These are phyloP conservation scores for Mrakia blollopis DNA, from an alignment of 768 basidiomycete genomes.

Conservation along the genomic window DNA sequence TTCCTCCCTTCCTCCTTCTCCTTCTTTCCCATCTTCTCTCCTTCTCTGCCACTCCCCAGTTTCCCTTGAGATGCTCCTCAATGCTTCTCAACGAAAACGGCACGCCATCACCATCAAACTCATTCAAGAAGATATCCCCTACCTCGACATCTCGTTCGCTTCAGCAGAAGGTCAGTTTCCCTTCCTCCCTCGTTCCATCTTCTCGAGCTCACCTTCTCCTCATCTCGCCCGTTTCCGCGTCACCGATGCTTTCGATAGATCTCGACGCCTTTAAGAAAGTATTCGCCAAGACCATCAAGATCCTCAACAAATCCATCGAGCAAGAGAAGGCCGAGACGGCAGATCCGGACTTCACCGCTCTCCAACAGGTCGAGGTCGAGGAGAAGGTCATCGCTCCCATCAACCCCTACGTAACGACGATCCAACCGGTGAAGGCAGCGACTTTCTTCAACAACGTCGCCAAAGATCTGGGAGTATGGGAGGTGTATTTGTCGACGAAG, in stretches of 20 bases:
- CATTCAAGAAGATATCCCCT: not conserved
- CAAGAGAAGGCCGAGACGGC: not conserved
- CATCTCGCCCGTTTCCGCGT: too few species aligned
- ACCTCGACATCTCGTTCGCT: not conserved
- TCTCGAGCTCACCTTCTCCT: not conserved
- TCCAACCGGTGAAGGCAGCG: not conserved
- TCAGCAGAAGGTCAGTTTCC: not conserved
- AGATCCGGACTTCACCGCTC: not conserved
- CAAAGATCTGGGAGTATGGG: not conserved
- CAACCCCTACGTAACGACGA: too few species aligned
- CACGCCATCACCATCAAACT: not conserved
- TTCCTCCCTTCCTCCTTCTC: not conserved
- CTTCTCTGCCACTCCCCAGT: not conserved
- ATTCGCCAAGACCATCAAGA: not conserved
- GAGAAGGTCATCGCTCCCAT: not conserved
- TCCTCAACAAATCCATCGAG: not conserved
- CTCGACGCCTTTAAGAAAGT: not conserved
- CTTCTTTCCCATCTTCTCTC: not conserved
- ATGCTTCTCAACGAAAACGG: not conserved
- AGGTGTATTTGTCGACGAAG: not conserved
- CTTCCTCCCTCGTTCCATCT: not conserved
- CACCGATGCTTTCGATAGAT: too few species aligned
- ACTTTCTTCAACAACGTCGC: not conserved
- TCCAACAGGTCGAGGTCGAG: not conserved
- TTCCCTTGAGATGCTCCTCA: not conserved